Conservation (phyloP, 495 filamentous ascomycete species). For the Trichoderma gamsii region DNA sequence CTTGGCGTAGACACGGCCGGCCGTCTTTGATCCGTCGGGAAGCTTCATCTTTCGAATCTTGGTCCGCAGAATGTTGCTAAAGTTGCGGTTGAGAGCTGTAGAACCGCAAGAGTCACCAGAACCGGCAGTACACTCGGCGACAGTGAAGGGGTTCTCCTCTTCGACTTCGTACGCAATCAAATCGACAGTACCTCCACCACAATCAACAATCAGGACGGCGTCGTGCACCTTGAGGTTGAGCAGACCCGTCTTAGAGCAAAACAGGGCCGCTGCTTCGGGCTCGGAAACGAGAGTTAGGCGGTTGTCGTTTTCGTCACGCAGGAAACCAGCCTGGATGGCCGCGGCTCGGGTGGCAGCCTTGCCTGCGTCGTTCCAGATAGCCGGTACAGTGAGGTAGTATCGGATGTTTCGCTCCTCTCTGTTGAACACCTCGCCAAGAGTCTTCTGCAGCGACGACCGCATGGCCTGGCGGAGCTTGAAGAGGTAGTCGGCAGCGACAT, state of each 20-base stretch:
- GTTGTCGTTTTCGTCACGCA: slow-evolving; percentile 71
- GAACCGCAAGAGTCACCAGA: slow-evolving; percentile 71
- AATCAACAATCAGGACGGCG: slow-evolving; percentile 69
- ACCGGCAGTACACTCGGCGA: slow-evolving; percentile 68
- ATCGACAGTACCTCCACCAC: slow-evolving; percentile 70
- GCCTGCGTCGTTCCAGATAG: slow-evolving; percentile 72
- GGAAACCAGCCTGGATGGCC: slow-evolving; percentile 68
- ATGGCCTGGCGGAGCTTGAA: slow-evolving; percentile 72
- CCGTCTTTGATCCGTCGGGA: slow-evolving; percentile 67
- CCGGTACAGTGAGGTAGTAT: slow-evolving; percentile 68
- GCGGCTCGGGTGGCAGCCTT: slow-evolving; percentile 67
- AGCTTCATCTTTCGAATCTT: slow-evolving; percentile 78
- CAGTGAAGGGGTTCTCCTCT: slow-evolving; percentile 68
- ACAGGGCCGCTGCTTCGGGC: slow-evolving; percentile 66
- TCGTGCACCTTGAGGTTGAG: slow-evolving; percentile 70
- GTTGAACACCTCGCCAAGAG: slow-evolving; percentile 70
- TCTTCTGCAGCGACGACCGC: slow-evolving; percentile 67
- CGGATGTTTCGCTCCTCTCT: slow-evolving; percentile 68
- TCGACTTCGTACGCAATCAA: slow-evolving; percentile 73
- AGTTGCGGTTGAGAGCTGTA: slow-evolving; percentile 68
- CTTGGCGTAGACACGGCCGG: slow-evolving; percentile 68
- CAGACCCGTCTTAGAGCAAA: slow-evolving; percentile 68
- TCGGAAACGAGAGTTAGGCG: slow-evolving; percentile 65
- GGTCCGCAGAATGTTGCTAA: slow-evolving; percentile 66
- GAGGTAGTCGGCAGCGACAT: slow-evolving; percentile 70